phyloP scores from a whole-genome alignment of 495 filamentous ascomycete species.

The Penicillium parvum region DNA sequence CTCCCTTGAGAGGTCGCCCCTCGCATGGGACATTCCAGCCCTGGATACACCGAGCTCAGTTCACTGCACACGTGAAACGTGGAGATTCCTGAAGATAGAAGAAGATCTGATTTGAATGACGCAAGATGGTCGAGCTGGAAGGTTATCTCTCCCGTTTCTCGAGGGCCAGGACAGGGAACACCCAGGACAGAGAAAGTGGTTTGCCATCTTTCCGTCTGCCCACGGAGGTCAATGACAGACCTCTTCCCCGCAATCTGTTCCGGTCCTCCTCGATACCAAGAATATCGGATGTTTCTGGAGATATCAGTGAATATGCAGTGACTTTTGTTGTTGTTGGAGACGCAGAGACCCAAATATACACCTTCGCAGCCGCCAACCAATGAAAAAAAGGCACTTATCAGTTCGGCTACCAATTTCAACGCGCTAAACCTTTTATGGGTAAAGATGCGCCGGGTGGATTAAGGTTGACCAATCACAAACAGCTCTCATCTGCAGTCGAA shows the following conservation, averaged over 20 bases:
- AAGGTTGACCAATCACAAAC: constrained; percentile 10
- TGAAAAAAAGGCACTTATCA: background rate
- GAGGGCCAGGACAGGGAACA: too few relatives aligned
- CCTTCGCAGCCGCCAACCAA: too few relatives aligned
- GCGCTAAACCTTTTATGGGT: constrained; percentile 13
- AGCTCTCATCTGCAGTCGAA: constrained; percentile 8
- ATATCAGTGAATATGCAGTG: too few relatives aligned
- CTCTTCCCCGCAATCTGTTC: too few relatives aligned
- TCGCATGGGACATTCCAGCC: constrained; percentile 8
- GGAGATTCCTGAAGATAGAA: background rate
- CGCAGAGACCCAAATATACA: too few relatives aligned
- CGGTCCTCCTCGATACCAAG: too few relatives aligned
- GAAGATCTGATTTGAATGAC: background rate
- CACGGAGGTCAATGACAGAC: too few relatives aligned
- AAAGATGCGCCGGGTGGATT: constrained; percentile 20
- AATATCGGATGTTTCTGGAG: too few relatives aligned
- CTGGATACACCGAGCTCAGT: background rate
- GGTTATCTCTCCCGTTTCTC: background rate
- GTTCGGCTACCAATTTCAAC: background rate
- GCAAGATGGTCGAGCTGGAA: background rate
- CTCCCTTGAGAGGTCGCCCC: constrained; percentile 2
- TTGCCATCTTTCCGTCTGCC: too few relatives aligned
- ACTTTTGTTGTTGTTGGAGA: too few relatives aligned
- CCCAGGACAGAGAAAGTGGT: too few relatives aligned
- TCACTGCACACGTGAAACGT: background rate